A percentile compares a stretch with the other conserved stretches of the same genome.
Evolutionary conservation across 2,329 filamentous ascomycete genomes (phyloP).

Genomic region (Arthrobotrys musiformis): DNA sequence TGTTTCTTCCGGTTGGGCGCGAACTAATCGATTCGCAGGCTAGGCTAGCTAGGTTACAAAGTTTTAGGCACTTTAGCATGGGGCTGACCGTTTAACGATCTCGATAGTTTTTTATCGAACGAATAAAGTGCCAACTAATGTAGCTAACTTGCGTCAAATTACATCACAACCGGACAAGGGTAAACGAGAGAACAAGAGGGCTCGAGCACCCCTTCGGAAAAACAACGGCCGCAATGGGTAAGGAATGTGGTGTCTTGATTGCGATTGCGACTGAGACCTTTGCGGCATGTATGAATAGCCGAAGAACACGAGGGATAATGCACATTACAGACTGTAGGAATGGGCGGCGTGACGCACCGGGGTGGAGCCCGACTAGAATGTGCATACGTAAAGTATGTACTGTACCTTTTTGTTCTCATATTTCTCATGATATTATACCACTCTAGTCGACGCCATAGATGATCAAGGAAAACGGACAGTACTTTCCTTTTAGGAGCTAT

Average conservation of each 20-base stretch:
- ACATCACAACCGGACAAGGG: conserved; percentile 30
- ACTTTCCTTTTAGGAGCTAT: conserved; percentile 39
- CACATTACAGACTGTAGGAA: neutral
- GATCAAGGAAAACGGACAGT: conserved; percentile 15
- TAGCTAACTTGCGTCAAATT: conserved; percentile 16
- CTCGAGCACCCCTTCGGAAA: conserved; percentile 3
- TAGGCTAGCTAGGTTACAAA: no score
- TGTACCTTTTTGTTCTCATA: conserved; percentile 13
- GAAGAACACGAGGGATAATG: conserved; percentile 22
- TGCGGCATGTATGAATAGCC: conserved; percentile 39
- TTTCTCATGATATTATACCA: conserved; percentile 46
- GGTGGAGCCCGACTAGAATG: conserved; percentile 12
- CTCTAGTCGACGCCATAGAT: conserved; percentile 23
- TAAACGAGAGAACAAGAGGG: neutral
- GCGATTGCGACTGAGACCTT: conserved; percentile 41
- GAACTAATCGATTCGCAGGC: neutral
- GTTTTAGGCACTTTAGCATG: neutral
- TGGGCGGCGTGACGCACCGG: conserved; percentile 7
- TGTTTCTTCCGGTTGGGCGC: neutral
- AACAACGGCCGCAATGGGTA: conserved; percentile 3
- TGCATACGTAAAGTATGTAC: no score
- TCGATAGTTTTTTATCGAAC: neutral
- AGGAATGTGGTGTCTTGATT: neutral
- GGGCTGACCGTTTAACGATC: neutral
- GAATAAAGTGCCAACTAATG: neutral